Evolutionary conservation across 345 rosid species (phyloP).

Genomic region (Eucalyptus brandiana): DNA sequence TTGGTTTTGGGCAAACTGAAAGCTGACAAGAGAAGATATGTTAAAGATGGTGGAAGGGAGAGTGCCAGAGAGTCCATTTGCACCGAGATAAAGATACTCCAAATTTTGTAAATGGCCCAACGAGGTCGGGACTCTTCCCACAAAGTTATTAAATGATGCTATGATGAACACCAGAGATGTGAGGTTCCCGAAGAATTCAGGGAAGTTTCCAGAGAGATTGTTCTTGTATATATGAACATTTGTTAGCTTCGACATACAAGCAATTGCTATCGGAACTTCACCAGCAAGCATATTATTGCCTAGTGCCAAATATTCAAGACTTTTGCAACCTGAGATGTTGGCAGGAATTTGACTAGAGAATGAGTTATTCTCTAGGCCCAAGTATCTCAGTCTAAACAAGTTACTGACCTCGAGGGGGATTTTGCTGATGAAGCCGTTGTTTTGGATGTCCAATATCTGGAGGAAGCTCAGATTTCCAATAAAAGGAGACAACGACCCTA

Average conservation of each 20-base stretch:
- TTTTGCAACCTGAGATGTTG: too few species aligned
- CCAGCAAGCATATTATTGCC: too few species aligned
- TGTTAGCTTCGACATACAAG: too few species aligned
- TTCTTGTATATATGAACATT: too few species aligned
- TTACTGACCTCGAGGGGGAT: neutral
- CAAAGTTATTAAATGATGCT: neutral
- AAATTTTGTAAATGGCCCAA: neutral
- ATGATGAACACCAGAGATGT: neutral
- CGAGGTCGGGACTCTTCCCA: neutral
- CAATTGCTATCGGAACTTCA: too few species aligned
- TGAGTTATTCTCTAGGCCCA: neutral
- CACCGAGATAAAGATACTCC: neutral
- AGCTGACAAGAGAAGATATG: slow-evolving; percentile 1
- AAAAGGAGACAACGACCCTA: neutral
- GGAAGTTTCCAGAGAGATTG: neutral
- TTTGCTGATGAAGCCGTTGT: neutral
- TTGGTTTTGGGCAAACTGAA: too few species aligned
- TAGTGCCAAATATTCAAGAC: accelerated
- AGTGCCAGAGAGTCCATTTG: neutral
- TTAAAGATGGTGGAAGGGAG: neutral
- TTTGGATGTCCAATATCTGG: neutral
- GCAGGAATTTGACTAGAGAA: neutral
- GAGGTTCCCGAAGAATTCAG: neutral
- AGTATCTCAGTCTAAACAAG: neutral
- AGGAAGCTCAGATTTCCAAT: neutral